Evolutionary conservation across 2,329 filamentous ascomycete genomes (phyloP), one percentile per base, ranked within the genome.

Genomic region (Aspergillus costaricaensis): DNA sequence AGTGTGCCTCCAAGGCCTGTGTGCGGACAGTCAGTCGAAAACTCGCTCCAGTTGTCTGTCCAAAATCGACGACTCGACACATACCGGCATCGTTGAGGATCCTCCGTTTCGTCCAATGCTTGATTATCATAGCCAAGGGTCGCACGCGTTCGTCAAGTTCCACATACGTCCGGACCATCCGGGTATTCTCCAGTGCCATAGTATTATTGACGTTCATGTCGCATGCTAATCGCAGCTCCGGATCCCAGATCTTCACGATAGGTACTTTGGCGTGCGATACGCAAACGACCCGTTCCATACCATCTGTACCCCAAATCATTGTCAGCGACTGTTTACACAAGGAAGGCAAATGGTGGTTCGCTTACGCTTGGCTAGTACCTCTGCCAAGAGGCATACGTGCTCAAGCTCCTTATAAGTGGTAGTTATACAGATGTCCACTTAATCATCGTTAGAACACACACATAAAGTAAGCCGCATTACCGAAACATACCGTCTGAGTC

Each of bases 141-240:
- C 95, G 88, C 58, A 99, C 92, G 62, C 95, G 88, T 41, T 92
- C 87, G 76, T 99, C 95, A 59, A 96, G 89, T 71, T 96, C 88
- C 62, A 99, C 92, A 77, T 99, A 99, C 0, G 92, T 96, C 74
- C 93, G 91, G 70, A 99, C 95, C 93, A 99, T 96, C 54, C 93
- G 88, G 14, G 95, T 99, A 72, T 99, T 99, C 76, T 98, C 93
- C 62, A 99, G 81, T 4, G 95, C 95, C 56, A 96, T 79, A 0
- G 93, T 95, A 70, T 98, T 99, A 80, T 99, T 99, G 79, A 99
- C 93, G 69, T 99, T 99, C 89, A 99, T 95, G 74, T 99, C 95
- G 76, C 93, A 97, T 15, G 92, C 91, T 54, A 99, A 82, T 65
- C 88, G 83, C 59, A 97, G 82, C 75, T 96, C 92, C 3, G 95